phyloP scores from a whole-genome alignment of 2,329 filamentous ascomycete genomes.

The Podosphaera leucotricha region DNA sequence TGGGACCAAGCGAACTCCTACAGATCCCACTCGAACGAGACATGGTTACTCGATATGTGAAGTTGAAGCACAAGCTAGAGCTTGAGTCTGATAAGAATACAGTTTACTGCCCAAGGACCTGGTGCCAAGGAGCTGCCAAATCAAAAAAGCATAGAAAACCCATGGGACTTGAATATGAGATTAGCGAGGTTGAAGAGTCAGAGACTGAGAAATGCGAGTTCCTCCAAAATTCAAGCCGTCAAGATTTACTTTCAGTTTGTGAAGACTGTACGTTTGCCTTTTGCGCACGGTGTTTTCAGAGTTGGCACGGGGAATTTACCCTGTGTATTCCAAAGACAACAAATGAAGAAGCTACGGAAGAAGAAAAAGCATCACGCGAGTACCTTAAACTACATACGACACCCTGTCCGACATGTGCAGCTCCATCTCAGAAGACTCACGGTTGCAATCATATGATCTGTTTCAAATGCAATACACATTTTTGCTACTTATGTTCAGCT shows the following conservation, averaged over 20 bases:
- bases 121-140: slow-evolving; percentile 75
- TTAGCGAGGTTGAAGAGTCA: slow-evolving; percentile 30
- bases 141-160: slow-evolving; percentile 53
- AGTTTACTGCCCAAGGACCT: slow-evolving; percentile 73
- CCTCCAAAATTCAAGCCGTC: slow-evolving; percentile 12
- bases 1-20: slow-evolving; percentile 66
- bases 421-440: slow-evolving; percentile 68
- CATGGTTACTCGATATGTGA: slow-evolving; percentile 64
- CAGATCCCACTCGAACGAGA: slow-evolving; percentile 50
- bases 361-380: slow-evolving; percentile 68
- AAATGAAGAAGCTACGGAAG: slow-evolving; percentile 48
- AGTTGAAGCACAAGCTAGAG: slow-evolving; percentile 75
- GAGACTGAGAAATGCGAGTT: slow-evolving; percentile 16
- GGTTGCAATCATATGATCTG: slow-evolving; percentile 97
- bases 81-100: slow-evolving; percentile 82
- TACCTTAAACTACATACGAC: slow-evolving; percentile 67
- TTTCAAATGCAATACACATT: slow-evolving; percentile 71
- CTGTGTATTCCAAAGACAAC: slow-evolving; percentile 44
- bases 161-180: slow-evolving; percentile 35
- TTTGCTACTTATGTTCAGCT: slow-evolving; percentile 82
- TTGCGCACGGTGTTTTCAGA: slow-evolving; percentile 42
- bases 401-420: slow-evolving; percentile 68
- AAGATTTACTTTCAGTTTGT: slow-evolving; percentile 58
- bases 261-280: slow-evolving; percentile 81
- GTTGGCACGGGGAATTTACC: slow-evolving; percentile 80